These are phyloP conservation scores for Globisporangium splendens DNA, from an alignment of 352 stramenopile genomes.

Conservation along the genomic window DNA sequence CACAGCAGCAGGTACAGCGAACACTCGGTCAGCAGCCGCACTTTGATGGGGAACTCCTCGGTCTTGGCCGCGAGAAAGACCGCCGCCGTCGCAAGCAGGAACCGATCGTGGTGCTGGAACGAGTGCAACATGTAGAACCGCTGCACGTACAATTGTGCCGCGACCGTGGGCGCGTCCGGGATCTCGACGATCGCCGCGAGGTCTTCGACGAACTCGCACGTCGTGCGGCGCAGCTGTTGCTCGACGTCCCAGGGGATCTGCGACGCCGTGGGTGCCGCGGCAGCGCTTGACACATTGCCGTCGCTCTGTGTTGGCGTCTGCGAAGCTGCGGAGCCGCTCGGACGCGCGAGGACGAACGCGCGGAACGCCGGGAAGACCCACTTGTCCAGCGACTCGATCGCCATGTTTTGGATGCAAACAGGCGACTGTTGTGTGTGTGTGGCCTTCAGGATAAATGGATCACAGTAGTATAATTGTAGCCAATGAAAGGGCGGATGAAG, in stretches of 20 bases:
- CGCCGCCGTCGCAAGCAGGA: constrained; percentile 66
- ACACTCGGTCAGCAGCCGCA: constrained; percentile 73
- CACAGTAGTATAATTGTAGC: no score
- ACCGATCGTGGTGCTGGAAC: constrained; percentile 75
- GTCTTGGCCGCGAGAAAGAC: constrained; percentile 76
- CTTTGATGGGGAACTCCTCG: constrained; percentile 78
- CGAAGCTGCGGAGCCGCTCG: not conserved
- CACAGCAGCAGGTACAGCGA: constrained; percentile 62
- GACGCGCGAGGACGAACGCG: constrained; percentile 21
- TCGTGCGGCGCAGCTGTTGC: constrained; percentile 58
- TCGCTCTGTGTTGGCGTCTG: constrained; percentile 13
- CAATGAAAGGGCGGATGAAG: no score
- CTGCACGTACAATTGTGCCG: constrained; percentile 69
- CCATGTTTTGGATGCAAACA: not conserved
- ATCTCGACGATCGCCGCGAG: constrained; percentile 59
- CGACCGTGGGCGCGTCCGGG: constrained; percentile 44
- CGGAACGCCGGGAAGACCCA: constrained; percentile 54
- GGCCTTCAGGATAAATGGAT: no score
- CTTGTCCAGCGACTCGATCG: constrained; percentile 10
- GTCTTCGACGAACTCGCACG: constrained; percentile 66
- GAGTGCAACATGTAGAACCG: constrained; percentile 79
- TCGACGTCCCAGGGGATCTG: constrained; percentile 54
- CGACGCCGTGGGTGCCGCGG: constrained; percentile 43
- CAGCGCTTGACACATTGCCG: no score
- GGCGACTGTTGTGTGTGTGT: no score